Base-by-base conservation (phyloP, 305 asterid genomes). In the Rubia occidens region DNA sequence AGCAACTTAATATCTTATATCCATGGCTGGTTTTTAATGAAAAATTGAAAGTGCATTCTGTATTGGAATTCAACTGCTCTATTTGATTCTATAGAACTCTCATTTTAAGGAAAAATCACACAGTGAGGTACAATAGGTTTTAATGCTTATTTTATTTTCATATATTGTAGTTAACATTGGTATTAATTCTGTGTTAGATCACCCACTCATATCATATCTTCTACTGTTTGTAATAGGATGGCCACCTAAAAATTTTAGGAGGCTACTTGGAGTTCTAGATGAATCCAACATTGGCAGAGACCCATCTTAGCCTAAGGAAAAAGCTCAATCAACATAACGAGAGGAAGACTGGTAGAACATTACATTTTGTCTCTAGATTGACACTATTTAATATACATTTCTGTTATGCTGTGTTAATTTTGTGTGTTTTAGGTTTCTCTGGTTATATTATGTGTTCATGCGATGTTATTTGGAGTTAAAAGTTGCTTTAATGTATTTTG, bases 21-120 rank as follows among this genome's bases (percentile, higher is more conserved):
- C 98, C 98, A 54, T 92, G 98, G 96, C 82, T 92, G 68, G 93
- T 89, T 72, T 92, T 89, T 80, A 88, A 92, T 74, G 98, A 92
- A 78, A 92, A 92, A 84, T 78, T 92, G 60, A 92, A 89, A 84
- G 98, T 92, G 75, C 88, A 92, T 80, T 68, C 96, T 55, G 96
- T 92, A 35, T 88, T 86, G 96, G 71, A 96, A 92, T 82, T 89
- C 98, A 73, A 92, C 96, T 69, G 98, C 89, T 58, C 84, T 92
- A 74, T 89, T 96, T 62, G 96, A 92, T 74, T 92, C 98, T 4
- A 75, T 86, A 71, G 81, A 87, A 60, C 95, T 89, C 79, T 84
- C 89, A 77, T 92, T 92, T 76, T 96, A 96, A 42, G 98, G 96
- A 79, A 75, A 79, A 72, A 67, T 86, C 70, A 80, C 81, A 26